These are phyloP conservation scores for Trapa bicornis DNA, from an alignment of 345 rosid genomes.

Conservation along the genomic window DNA sequence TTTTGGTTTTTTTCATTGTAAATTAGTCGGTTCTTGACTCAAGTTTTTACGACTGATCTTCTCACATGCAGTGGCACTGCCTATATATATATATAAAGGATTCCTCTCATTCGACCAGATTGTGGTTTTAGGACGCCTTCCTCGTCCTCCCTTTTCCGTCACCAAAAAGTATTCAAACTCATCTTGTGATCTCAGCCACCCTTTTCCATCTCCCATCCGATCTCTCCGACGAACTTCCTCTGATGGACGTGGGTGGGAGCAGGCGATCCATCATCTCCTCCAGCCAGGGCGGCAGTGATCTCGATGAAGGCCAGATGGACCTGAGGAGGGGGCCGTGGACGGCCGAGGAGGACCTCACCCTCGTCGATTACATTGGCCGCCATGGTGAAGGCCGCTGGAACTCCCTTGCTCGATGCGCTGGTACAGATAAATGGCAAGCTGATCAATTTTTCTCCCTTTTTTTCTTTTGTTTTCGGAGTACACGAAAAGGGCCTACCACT, in stretches of 20 bases:
- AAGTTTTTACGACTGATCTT: too few relatives aligned
- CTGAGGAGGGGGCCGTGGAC: slow-evolving; percentile 94
- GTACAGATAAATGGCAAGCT: slow-evolving; percentile 19
- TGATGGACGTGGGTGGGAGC: slow-evolving; percentile 10
- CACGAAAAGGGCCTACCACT: slow-evolving; percentile 7
- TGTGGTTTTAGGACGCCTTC: not conserved
- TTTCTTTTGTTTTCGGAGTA: too few relatives aligned
- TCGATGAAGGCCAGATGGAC: slow-evolving; percentile 41
- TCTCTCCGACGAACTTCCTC: not conserved
- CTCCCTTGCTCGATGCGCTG: slow-evolving; percentile 70
- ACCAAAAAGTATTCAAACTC: not conserved
- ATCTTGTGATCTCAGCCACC: not conserved
- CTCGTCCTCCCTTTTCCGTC: not conserved
- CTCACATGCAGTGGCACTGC: too few relatives aligned
- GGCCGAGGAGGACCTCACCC: slow-evolving; percentile 74
- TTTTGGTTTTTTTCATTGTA: too few relatives aligned
- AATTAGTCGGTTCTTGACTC: too few relatives aligned
- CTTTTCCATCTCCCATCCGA: not conserved
- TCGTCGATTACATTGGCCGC: slow-evolving; percentile 62
- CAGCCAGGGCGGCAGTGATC: slow-evolving; percentile 10
- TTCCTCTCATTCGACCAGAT: not conserved
- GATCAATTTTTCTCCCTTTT: not conserved
- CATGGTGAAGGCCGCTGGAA: slow-evolving; percentile 99
- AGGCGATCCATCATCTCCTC: slow-evolving; percentile 9
- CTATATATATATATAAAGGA: not conserved